Evolutionary conservation across 352 stramenopile species (phyloP).

Genomic region (Pythium coloratum): DNA sequence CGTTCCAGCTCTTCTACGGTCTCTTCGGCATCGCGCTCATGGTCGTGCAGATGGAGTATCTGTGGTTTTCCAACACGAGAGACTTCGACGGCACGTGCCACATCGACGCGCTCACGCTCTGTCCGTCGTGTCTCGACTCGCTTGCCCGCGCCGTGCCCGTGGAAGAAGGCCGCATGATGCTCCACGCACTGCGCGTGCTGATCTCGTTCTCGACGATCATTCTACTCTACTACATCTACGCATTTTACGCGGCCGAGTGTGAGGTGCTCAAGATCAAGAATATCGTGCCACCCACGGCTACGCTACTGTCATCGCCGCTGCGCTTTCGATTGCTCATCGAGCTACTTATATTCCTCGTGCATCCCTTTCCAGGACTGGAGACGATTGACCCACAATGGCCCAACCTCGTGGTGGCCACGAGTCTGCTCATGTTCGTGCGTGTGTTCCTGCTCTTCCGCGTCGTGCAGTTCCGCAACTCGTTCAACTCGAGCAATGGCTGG

Average conservation of each 20-base stretch:
- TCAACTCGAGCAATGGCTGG: slow-evolving; percentile 82
- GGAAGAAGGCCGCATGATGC: slow-evolving; percentile 58
- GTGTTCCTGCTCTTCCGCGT: slow-evolving; percentile 56
- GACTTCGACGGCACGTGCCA: slow-evolving; percentile 35
- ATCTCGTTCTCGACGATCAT: slow-evolving; percentile 65
- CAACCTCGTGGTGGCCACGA: slow-evolving; percentile 53
- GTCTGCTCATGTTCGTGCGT: slow-evolving; percentile 62
- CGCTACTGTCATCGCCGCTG: slow-evolving; percentile 59
- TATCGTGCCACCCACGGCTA: slow-evolving; percentile 68
- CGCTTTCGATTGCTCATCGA: slow-evolving; percentile 49
- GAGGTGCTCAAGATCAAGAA: slow-evolving; percentile 84
- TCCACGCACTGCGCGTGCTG: slow-evolving; percentile 62
- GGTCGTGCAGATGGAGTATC: slow-evolving; percentile 74
- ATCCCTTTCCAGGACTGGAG: slow-evolving; percentile 74
- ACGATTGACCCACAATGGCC: slow-evolving; percentile 58
- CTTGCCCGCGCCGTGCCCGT: slow-evolving; percentile 37
- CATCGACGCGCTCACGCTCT: slow-evolving; percentile 32
- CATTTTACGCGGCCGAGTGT: slow-evolving; percentile 65
- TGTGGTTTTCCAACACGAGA: slow-evolving; percentile 65
- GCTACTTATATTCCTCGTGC: slow-evolving; percentile 49
- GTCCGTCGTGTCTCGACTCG: slow-evolving; percentile 39
- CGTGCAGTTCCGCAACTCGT: slow-evolving; percentile 62
- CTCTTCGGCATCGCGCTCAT: slow-evolving; percentile 69
- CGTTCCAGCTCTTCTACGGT: slow-evolving; percentile 72
- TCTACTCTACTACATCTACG: slow-evolving; percentile 70